Percentiles rank a stretch among this genome's conserved stretches.
Conservation (phyloP, 2,329 filamentous ascomycete species). For the Setomelanomma holmii region DNA sequence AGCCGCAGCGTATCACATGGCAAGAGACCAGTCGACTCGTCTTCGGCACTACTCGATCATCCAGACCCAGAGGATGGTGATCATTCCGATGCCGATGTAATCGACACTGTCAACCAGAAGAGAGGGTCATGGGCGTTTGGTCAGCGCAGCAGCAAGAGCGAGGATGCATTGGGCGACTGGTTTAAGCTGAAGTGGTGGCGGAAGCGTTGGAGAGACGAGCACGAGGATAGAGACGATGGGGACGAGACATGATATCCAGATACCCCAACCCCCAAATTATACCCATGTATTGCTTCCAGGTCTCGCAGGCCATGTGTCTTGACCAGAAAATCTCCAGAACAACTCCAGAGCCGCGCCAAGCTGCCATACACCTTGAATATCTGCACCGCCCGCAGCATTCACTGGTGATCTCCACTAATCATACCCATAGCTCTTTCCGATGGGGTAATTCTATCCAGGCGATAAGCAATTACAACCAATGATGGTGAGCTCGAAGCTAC, state of each 20-base stretch:
- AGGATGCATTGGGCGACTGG: constrained; percentile 44
- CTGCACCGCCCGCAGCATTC: too few species aligned
- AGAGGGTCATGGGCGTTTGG: constrained; percentile 38
- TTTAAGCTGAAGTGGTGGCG: constrained; percentile 49
- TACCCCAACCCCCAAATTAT: constrained; percentile 2
- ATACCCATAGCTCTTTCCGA: background rate
- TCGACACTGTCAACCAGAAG: constrained; percentile 17
- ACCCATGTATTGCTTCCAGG: background rate
- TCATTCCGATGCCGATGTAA: constrained; percentile 36
- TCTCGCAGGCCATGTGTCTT: too few species aligned
- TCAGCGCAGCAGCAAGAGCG: constrained; percentile 22
- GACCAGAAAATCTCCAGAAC: background rate
- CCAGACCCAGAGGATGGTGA: constrained; percentile 40
- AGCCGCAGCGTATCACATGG: constrained; percentile 37
- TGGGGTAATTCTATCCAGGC: constrained; percentile 5
- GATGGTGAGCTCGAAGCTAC: background rate
- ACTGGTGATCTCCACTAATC: background rate
- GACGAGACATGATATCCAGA: constrained; percentile 18
- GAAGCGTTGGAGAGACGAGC: constrained; percentile 40
- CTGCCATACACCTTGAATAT: too few species aligned
- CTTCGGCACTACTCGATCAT: constrained; percentile 32
- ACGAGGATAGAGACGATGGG: constrained; percentile 24
- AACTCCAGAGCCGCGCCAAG: too few species aligned
- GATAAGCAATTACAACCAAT: constrained; percentile 3
- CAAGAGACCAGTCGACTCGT: constrained; percentile 34